These are phyloP conservation scores for Abrus pulchellus DNA, from an alignment of 306 rosid genomes.

Conservation along the genomic window DNA sequence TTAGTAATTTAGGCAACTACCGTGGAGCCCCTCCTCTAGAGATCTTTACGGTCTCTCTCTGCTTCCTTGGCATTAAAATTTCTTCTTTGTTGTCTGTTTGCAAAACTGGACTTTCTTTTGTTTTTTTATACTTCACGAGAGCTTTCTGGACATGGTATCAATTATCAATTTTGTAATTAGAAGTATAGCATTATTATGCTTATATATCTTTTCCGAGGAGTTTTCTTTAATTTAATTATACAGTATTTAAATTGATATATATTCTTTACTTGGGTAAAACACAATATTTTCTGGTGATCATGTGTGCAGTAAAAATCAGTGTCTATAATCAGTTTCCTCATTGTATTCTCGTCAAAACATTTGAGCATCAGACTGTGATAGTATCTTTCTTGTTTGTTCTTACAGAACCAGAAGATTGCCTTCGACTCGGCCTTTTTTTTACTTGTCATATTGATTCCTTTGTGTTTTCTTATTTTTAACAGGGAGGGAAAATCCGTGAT, in stretches of 20 bases:
- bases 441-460: slow-evolving; percentile 30
- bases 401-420: slow-evolving; percentile 14
- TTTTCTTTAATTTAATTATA: neutral
- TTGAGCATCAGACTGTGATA: neutral
- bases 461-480: slow-evolving; percentile 18
- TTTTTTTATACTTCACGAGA: neutral
- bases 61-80: neutral
- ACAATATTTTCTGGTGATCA: neutral
- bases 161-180: slow-evolving; percentile 1
- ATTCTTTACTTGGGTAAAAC: neutral
- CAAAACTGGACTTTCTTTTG: neutral
- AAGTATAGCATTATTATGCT: neutral
- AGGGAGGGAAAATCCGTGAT: slow-evolving; percentile 98
- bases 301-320: neutral
- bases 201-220: neutral
- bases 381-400: slow-evolving; percentile 11
- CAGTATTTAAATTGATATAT: neutral
- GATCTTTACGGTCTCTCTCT: neutral
- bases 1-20: neutral
- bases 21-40: neutral
- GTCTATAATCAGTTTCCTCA: neutral
- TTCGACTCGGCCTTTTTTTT: slow-evolving; percentile 12
- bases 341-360: neutral
- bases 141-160: neutral
- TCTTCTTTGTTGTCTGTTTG: slow-evolving; percentile 19